phyloP scores from a whole-genome alignment of 768 basidiomycete species.

The Rhizopogon roseolus region DNA sequence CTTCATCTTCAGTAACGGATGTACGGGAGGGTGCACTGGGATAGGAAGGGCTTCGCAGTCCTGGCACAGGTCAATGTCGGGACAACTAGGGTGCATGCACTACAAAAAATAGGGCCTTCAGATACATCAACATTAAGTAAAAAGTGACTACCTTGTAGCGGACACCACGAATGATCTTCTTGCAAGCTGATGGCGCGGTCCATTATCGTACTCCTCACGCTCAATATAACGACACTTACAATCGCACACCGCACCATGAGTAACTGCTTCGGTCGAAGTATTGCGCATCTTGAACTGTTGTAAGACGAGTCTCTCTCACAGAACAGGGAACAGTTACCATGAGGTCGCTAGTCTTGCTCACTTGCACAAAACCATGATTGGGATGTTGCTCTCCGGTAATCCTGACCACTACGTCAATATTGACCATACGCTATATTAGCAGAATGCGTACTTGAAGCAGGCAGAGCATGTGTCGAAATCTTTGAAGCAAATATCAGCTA shows the following conservation, averaged over 20 bases:
- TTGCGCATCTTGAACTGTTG: constrained; percentile 24
- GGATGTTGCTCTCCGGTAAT: constrained; percentile 77
- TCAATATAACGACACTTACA: constrained; percentile 21
- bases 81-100: constrained; percentile 78
- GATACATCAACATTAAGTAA: background rate
- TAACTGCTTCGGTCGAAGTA: constrained; percentile 12
- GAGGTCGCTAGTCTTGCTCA: constrained; percentile 49
- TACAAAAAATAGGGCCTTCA: constrained; percentile 20
- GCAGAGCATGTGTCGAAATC: constrained; percentile 74
- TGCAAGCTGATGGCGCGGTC: constrained; percentile 32
- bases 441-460: constrained; percentile 56
- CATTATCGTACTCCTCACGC: too few relatives aligned
- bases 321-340: constrained; percentile 38
- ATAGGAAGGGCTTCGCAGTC: constrained; percentile 79
- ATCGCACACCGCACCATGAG: constrained; percentile 61
- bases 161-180: constrained; percentile 47
- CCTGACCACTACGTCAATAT: constrained; percentile 23
- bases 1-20: constrained; percentile 75
- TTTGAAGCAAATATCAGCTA: constrained; percentile 6
- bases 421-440: background rate
- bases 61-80: constrained; percentile 78
- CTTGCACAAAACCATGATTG: constrained; percentile 63
- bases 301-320: background rate
- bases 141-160: constrained; percentile 61
- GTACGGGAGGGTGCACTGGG: constrained; percentile 62